A percentile compares a stretch with the other conserved stretches of the same genome.
These are phyloP conservation scores for Fomitopsis pinicola DNA, from an alignment of 1,284 basidiomycete genomes.

Conservation along the genomic window DNA sequence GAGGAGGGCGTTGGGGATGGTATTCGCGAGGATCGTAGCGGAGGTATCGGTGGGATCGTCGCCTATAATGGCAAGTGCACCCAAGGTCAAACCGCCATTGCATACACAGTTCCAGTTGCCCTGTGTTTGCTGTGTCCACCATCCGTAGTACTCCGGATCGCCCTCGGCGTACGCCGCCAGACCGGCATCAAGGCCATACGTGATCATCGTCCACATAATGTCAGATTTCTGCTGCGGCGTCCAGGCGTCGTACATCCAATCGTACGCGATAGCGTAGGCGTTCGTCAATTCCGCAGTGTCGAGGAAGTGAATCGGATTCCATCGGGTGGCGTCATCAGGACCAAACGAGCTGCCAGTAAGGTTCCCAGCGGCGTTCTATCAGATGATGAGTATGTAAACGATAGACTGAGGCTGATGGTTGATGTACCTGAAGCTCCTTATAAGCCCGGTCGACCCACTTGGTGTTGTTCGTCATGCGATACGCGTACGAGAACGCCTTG, in stretches of 20 bases:
- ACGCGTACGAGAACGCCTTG: constrained; percentile 93
- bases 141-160: constrained; percentile 41
- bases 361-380: constrained; percentile 70
- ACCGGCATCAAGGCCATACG: constrained; percentile 74
- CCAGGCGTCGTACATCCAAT: constrained; percentile 93
- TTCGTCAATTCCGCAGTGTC: constrained; percentile 89
- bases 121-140: constrained; percentile 55
- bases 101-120: constrained; percentile 99
- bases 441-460: constrained; percentile 85
- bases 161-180: constrained; percentile 43
- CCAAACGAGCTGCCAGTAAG: constrained; percentile 55
- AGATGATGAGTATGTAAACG: neutral
- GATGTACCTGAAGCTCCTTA: constrained; percentile 72
- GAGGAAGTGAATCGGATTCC: constrained; percentile 92
- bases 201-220: constrained; percentile 76
- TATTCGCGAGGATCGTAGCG: constrained; percentile 59
- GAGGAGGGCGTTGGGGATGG: constrained; percentile 69
- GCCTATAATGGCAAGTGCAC: constrained; percentile 83
- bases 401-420: constrained; percentile 12
- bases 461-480: constrained; percentile 87
- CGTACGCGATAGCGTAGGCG: constrained; percentile 90
- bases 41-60: constrained; percentile 82
- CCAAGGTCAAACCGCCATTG: constrained; percentile 89
- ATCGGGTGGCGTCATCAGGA: constrained; percentile 50
- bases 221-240: constrained; percentile 64